Evolutionary conservation across 1,284 basidiomycete species (phyloP).

Genomic region (Tilletia caries): DNA sequence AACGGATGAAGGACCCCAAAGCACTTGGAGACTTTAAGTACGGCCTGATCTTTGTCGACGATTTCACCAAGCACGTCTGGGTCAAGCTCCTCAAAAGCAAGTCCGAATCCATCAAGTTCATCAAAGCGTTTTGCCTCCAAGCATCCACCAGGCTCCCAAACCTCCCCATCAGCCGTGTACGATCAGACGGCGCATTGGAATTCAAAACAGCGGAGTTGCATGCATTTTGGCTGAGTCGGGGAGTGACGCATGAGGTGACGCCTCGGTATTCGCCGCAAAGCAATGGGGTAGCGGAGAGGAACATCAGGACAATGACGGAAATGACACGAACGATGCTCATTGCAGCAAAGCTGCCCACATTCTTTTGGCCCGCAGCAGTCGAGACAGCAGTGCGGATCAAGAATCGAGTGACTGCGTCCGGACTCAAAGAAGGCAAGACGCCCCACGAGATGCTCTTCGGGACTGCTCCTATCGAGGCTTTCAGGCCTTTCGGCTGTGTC

Average conservation of each 20-base stretch:
- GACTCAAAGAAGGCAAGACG: not conserved
- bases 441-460: not conserved
- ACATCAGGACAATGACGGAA: not conserved
- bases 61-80: not conserved
- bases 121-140: not conserved
- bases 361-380: slow-evolving; percentile 7
- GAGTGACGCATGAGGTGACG: not conserved
- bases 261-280: slow-evolving; percentile 7
- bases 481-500: not conserved
- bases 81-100: not conserved
- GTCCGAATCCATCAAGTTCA: not conserved
- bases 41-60: not conserved
- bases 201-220: not conserved
- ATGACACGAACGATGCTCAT: slow-evolving; percentile 3
- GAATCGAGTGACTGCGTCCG: not conserved
- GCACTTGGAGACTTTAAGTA: not conserved
- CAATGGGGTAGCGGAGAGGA: not conserved
- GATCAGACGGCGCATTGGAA: slow-evolving; percentile 5
- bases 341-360: not conserved
- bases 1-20: not conserved
- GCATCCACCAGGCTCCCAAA: not conserved
- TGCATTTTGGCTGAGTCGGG: not conserved
- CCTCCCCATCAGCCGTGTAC: slow-evolving; percentile 5
- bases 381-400: not conserved
- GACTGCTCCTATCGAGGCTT: not conserved